Percentiles rank a stretch among this genome's conserved stretches.
Conservation (phyloP, 345 rosid genomes). For the Pelargonium nanum region DNA sequence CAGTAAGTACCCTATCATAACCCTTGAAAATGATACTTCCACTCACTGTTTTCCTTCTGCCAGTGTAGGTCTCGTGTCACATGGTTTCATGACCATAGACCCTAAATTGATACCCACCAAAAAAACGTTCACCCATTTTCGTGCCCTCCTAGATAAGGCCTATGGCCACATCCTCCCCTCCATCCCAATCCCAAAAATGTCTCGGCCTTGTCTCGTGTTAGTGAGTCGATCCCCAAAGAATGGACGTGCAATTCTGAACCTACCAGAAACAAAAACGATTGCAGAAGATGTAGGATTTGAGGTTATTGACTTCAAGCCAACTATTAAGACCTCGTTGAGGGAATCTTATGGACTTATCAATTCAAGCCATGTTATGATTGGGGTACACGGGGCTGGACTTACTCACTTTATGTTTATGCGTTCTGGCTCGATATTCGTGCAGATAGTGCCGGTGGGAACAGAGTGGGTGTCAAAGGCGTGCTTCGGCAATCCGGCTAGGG, state of each 20-base stretch:
- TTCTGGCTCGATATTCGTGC: conserved; percentile 16
- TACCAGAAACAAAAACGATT: neutral
- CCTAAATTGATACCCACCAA: conserved; percentile 13
- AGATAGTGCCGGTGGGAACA: conserved; percentile 27
- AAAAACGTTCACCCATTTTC: conserved; percentile 14
- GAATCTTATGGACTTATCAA: conserved; percentile 15
- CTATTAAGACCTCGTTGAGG: neutral
- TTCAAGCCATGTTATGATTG: conserved; percentile 28
- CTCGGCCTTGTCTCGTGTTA: conserved; percentile 16
- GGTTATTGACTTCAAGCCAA: conserved; percentile 19
- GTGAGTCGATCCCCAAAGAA: neutral
- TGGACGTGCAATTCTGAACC: conserved; percentile 20
- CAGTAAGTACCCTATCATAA: conserved; percentile 15
- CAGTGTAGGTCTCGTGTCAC: conserved; percentile 22
- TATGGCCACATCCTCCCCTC: neutral
- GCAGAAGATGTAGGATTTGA: conserved; percentile 17
- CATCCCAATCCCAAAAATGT: no score
- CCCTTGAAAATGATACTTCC: conserved; percentile 8
- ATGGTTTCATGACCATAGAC: conserved; percentile 21
- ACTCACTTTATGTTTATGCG: conserved; percentile 23
- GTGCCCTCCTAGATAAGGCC: conserved; percentile 9
- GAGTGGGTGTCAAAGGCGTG: conserved; percentile 17
- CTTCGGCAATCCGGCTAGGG: conserved; percentile 19
- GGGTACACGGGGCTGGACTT: conserved; percentile 34
- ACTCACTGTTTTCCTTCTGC: conserved; percentile 30